Base-by-base conservation (phyloP, 257 asterid species). In the Prunella vulgaris region DNA sequence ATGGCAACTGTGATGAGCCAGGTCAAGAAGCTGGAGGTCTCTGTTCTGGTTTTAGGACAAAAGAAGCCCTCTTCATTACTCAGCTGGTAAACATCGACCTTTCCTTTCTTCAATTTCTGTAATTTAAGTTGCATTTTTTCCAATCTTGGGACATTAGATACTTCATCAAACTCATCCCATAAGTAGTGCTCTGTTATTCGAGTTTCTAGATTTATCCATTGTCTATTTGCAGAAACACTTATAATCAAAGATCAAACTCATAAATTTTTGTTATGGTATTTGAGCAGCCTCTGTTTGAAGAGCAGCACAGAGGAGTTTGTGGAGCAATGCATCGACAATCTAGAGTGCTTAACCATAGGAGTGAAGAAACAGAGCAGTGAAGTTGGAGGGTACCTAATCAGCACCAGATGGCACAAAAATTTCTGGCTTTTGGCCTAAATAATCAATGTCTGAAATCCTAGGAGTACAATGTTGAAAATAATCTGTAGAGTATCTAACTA, bases 371-470 rank as follows among this genome's bases (percentile, higher is more conserved):
- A 90, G 73, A 88, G 92, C 83, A 70, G 79, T 32, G 88, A 96
- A 62, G 80, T 93, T 71, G 88, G 98, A 21, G 98, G 98, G 2
- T 90, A 90, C 77, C 97, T 93, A 48, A 86, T 90, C 78, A 90
- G 89, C 89, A 86, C 97, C 49, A 83, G 94, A 79, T 90, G 97
- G 97, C 98, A 90, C 78, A 92, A 83, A 71, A 90, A 90, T 63
- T 92, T 92, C 90, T 92, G 98, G 98, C 98, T 90, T 67, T 75
- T 92, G 75, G 98, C 97, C 61, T 87, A 81, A 74, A n/a, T n/a
- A n/a, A n/a, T n/a, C n/a, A n/a, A 0, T 24, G 17, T 64, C 64
- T 24, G 0, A 46, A 30, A 56, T 64, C 38, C 60, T 66, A 40
- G 28, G 28, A 25, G 28, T 25, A 25, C 1, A 30, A 30, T 30